phyloP scores from a whole-genome alignment of 495 filamentous ascomycete genomes.

The Hypoxylon perforatum region DNA sequence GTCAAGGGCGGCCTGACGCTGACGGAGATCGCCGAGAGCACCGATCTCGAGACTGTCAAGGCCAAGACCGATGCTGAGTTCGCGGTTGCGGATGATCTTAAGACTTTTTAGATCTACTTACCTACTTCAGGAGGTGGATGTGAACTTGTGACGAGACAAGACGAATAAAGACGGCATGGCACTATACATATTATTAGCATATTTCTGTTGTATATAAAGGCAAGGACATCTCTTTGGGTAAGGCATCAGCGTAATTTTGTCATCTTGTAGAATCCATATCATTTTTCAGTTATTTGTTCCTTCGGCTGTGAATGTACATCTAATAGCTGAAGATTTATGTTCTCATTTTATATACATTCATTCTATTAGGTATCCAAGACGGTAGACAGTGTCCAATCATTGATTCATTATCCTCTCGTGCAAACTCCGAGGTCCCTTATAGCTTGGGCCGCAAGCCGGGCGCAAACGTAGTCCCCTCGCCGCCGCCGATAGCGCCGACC shows the following conservation, averaged over 20 bases:
- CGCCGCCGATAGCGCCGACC: conserved; percentile 70
- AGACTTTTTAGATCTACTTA: conserved; percentile 53
- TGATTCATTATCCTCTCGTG: background rate
- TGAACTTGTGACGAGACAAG: background rate
- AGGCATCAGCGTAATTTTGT: too few relatives aligned
- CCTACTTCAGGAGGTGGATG: background rate
- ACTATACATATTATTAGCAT: too few relatives aligned
- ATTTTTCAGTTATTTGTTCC: too few relatives aligned
- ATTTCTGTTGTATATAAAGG: too few relatives aligned
- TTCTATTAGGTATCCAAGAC: background rate
- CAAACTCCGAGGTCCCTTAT: conserved; percentile 46
- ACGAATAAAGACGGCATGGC: background rate
- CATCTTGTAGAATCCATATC: too few relatives aligned
- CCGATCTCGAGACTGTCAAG: conserved; percentile 64
- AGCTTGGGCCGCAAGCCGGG: conserved; percentile 61
- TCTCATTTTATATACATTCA: conserved; percentile 27
- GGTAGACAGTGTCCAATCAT: background rate
- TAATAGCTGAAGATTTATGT: background rate
- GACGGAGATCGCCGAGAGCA: conserved; percentile 65
- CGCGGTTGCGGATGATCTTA: conserved; percentile 58
- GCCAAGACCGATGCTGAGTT: conserved; percentile 66
- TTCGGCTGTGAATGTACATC: too few relatives aligned
- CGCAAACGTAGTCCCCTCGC: conserved; percentile 69
- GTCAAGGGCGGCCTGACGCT: conserved; percentile 61
- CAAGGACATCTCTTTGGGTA: too few relatives aligned